Percentiles rank a stretch among this genome's conserved stretches.
Evolutionary conservation across 768 basidiomycete genomes (phyloP).

Genomic region (Suillus subluteus): DNA sequence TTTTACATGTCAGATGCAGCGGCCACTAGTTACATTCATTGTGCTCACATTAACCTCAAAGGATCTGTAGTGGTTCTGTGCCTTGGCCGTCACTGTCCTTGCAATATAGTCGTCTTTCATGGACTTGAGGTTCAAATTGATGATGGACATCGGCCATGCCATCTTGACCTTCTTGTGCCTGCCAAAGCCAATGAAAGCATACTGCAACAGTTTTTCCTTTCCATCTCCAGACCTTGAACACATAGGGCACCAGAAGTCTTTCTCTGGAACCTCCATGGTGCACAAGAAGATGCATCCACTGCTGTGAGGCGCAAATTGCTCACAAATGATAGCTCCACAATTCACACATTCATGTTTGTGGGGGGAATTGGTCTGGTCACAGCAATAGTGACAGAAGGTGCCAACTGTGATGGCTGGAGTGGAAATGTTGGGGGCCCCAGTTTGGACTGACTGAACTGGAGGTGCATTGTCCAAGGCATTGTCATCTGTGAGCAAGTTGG

Average conservation of each 20-base stretch:
- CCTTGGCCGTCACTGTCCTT: background rate
- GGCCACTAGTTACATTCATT: background rate
- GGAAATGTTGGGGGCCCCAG: too few relatives aligned
- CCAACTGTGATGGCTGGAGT: background rate
- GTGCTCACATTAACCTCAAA: background rate
- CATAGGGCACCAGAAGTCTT: background rate
- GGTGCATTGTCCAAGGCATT: too few relatives aligned
- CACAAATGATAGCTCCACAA: background rate
- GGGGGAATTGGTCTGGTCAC: background rate
- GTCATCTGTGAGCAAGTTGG: too few relatives aligned
- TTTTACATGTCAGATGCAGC: too few relatives aligned
- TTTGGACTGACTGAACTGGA: too few relatives aligned
- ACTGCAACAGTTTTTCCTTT: background rate
- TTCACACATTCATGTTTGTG: background rate
- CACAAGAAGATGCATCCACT: background rate
- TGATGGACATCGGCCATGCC: background rate
- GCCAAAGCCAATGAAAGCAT: background rate
- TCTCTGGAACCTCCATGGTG: accelerated
- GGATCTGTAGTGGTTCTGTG: background rate
- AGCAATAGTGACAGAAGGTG: background rate
- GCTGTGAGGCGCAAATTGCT: background rate
- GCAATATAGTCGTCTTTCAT: background rate
- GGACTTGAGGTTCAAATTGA: background rate
- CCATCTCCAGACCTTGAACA: background rate
- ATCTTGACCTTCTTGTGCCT: background rate